phyloP scores from a whole-genome alignment of 1,284 basidiomycete genomes.

The Apiotrichum akiyoshidainum region DNA sequence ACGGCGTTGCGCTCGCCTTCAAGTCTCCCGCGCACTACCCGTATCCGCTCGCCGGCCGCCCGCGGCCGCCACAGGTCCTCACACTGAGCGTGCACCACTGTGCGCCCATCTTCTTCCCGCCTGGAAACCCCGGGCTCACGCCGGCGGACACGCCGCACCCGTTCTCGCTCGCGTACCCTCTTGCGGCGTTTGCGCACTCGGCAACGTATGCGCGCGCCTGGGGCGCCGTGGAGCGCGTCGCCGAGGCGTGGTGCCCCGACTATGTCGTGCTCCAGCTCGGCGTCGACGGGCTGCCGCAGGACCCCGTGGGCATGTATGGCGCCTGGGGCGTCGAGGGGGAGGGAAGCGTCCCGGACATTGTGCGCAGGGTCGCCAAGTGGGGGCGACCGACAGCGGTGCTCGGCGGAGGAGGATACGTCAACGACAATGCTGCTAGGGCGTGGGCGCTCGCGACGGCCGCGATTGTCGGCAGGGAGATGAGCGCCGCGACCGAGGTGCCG shows the following conservation, averaged over 20 bases:
- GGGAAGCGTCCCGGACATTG: constrained; percentile 69
- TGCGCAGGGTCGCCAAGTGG: constrained; percentile 63
- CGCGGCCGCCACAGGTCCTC: constrained; percentile 55
- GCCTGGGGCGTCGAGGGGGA: constrained; percentile 68
- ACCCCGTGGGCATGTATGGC: constrained; percentile 64
- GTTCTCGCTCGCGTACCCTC: constrained; percentile 71
- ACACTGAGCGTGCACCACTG: constrained; percentile 82
- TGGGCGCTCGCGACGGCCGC: constrained; percentile 78
- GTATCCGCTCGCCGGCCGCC: constrained; percentile 34
- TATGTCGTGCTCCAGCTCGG: constrained; percentile 82
- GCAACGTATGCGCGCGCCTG: constrained; percentile 64
- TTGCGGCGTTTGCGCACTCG: constrained; percentile 64
- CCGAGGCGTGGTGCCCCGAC: constrained; percentile 66
- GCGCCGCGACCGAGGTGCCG: constrained; percentile 64
- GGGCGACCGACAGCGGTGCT: constrained; percentile 55
- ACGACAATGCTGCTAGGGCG: constrained; percentile 73
- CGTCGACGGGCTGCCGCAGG: constrained; percentile 77
- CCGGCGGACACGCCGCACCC: constrained; percentile 58
- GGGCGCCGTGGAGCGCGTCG: constrained; percentile 61
- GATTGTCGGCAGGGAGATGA: constrained; percentile 59
- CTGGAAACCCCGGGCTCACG: constrained; percentile 46
- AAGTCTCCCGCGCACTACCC: constrained; percentile 38
- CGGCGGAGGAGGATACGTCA: constrained; percentile 70
- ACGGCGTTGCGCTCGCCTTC: constrained; percentile 80
- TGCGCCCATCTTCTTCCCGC: constrained; percentile 77